These are phyloP conservation scores for Corinectria fuckeliana DNA, from an alignment of 2,329 filamentous ascomycete species.

Conservation along the genomic window DNA sequence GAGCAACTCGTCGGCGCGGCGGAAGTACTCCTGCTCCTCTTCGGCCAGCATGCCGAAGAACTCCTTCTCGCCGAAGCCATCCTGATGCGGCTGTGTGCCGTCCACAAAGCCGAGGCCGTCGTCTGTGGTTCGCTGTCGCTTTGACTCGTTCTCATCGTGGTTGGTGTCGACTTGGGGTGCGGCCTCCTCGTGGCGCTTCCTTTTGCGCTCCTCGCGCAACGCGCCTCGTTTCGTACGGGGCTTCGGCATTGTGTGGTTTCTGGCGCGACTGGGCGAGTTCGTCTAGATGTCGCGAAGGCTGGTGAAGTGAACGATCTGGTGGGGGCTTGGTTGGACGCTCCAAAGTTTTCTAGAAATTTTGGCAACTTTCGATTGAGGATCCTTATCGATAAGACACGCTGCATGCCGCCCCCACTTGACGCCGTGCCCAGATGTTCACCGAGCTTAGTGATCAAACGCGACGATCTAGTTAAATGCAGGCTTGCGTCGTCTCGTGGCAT, in stretches of 20 bases:
- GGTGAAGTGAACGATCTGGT: constrained; percentile 20
- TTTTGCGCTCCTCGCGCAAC: constrained; percentile 49
- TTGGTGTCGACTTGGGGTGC: constrained; percentile 25
- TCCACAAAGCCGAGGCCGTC: constrained; percentile 34
- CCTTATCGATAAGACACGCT: constrained; percentile 30
- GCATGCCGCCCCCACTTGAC: neutral
- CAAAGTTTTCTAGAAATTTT: constrained; percentile 30
- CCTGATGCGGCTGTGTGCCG: constrained; percentile 33
- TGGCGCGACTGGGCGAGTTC: constrained; percentile 10
- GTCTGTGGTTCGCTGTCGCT: constrained; percentile 36
- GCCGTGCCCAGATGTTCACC: too few relatives aligned
- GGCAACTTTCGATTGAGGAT: neutral
- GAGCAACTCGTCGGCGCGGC: constrained; percentile 85
- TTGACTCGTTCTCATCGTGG: constrained; percentile 26
- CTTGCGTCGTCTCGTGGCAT: too few relatives aligned
- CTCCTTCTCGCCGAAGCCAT: constrained; percentile 61
- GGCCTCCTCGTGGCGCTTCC: constrained; percentile 45
- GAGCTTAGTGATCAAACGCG: too few relatives aligned
- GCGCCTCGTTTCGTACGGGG: constrained; percentile 51
- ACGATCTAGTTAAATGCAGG: too few relatives aligned
- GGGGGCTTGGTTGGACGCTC: constrained; percentile 22
- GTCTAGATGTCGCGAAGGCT: neutral
- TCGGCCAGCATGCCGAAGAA: constrained; percentile 95
- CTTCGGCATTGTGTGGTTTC: constrained; percentile 50
- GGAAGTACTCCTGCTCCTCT: constrained; percentile 95